These are phyloP conservation scores for Punctularia strigosozonata DNA, from an alignment of 768 basidiomycete species.

Conservation along the genomic window DNA sequence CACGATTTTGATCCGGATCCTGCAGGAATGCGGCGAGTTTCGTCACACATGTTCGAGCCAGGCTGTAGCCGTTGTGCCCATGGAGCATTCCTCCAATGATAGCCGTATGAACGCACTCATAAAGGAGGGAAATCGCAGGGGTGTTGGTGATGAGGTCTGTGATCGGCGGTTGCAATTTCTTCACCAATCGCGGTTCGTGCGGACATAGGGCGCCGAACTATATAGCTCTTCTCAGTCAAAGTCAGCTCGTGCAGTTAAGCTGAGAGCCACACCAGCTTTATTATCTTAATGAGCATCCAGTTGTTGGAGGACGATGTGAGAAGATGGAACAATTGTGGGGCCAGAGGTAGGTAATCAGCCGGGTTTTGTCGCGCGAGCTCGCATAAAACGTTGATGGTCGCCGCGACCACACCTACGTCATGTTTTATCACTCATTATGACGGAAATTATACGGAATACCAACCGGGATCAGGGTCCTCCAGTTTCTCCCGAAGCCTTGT, in stretches of 20 bases:
- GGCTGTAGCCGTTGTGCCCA: conserved; percentile 57
- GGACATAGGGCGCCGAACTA: conserved; percentile 93
- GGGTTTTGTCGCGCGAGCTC: conserved; percentile 81
- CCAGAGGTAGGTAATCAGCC: conserved; percentile 70
- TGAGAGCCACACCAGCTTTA: conserved; percentile 65
- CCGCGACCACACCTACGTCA: conserved; percentile 73
- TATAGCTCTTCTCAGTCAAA: neutral
- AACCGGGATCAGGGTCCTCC: conserved; percentile 68
- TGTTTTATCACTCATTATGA: neutral
- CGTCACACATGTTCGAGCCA: conserved; percentile 84
- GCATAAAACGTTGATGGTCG: conserved; percentile 88
- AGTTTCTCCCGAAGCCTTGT: conserved; percentile 66
- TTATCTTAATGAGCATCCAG: conserved; percentile 99
- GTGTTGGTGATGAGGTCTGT: conserved; percentile 94
- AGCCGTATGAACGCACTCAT: conserved; percentile 97
- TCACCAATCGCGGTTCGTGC: conserved; percentile 84
- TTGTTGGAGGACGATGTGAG: conserved; percentile 93
- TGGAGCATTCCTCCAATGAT: conserved; percentile 96
- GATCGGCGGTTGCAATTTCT: conserved; percentile 88
- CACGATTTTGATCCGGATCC: conserved; percentile 92
- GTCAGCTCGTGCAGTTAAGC: neutral
- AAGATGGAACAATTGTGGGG: conserved; percentile 87
- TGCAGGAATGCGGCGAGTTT: conserved; percentile 88
- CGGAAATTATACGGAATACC: conserved; percentile 7
- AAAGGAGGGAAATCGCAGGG: conserved; percentile 87